Evolutionary conservation across 768 basidiomycete genomes (phyloP), one percentile per base, ranked within the genome.

Genomic region (Crucibulum laeve): DNA sequence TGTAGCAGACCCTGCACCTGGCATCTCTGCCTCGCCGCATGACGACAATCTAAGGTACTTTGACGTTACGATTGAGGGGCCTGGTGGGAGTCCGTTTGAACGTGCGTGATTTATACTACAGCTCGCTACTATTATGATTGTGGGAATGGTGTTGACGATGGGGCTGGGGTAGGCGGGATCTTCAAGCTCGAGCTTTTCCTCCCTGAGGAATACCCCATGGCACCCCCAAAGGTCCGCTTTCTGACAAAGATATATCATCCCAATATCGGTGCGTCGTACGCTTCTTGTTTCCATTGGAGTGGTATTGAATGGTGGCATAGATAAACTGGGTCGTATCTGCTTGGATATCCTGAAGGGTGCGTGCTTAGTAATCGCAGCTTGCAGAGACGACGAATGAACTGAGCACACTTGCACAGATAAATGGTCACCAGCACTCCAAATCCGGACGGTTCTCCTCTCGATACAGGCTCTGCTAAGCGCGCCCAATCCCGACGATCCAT

Each of bases 151-250:
- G n/a, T 10, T 30, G 8, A 3, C 10, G 6, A 3, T 14, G 13
- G 28, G 8, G n/a, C 15, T 21, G 3, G 15, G 15, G 18, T 5
- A 43, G 42, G 34, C 18, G 42, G 44, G 34, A 40, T 8, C 11
- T 45, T 39, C 71, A 87, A 84, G 55, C 77, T 98, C n/a, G 96
- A 99, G 65, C 74, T 99, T 34, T 99, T 98, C 71, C 73, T 99
- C 21, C 96, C 96, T 3, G 96, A 98, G 65, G 96, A 98, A 64
- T 99, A 99, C 68, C 96, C 96, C 1, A 99, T 99, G 96, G 89
- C 87, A 39, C 95, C 96, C 0, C 96, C 96, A 18, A 99, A 99
- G 69, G 96, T 99, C 45, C 78, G 95, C 53, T 97, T 95, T 71
- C 71, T 96, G 54, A 96, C 94, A 44, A 94, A 93, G 84, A 95